Conservation (phyloP, 192 early-diverging fungal species). For the Backusella luteola region DNA sequence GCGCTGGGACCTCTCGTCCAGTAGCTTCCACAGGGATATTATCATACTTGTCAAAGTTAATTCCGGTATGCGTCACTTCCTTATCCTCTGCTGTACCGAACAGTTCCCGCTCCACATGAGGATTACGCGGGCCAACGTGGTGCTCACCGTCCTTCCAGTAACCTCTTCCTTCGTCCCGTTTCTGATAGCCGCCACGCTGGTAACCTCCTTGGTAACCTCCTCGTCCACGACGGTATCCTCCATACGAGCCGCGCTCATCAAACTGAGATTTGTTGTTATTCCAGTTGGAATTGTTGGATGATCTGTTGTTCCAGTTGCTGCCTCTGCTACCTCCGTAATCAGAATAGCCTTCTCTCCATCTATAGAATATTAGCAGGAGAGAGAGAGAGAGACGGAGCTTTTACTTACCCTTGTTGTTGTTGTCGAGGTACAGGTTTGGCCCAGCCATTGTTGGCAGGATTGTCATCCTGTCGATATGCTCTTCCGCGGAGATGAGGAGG, state of each 20-base stretch:
- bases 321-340: slow-evolving; percentile 14
- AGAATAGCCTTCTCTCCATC: slow-evolving; percentile 13
- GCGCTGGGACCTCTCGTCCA: slow-evolving; percentile 64
- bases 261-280: slow-evolving; percentile 33
- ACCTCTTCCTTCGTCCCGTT: slow-evolving; percentile 44
- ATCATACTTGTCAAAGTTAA: slow-evolving; percentile 99
- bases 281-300: slow-evolving; percentile 13
- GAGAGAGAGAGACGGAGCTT: too few relatives aligned
- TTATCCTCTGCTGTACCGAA: slow-evolving; percentile 74
- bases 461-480: slow-evolving; percentile 28
- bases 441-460: slow-evolving; percentile 37
- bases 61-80: slow-evolving; percentile 82
- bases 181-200: neutral
- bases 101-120: slow-evolving; percentile 76
- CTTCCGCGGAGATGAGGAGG: slow-evolving; percentile 58
- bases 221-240: slow-evolving; percentile 43
- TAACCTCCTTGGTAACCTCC: slow-evolving; percentile 40
- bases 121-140: slow-evolving; percentile 74
- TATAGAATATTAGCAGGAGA: neutral
- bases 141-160: slow-evolving; percentile 80
- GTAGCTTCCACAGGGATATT: slow-evolving; percentile 97
- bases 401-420: neutral
- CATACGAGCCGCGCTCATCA: slow-evolving; percentile 40
- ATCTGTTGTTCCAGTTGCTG: neutral
- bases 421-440: neutral